phyloP scores from a whole-genome alignment of 805 yeast genomes.

The Saturnispora dispora region DNA sequence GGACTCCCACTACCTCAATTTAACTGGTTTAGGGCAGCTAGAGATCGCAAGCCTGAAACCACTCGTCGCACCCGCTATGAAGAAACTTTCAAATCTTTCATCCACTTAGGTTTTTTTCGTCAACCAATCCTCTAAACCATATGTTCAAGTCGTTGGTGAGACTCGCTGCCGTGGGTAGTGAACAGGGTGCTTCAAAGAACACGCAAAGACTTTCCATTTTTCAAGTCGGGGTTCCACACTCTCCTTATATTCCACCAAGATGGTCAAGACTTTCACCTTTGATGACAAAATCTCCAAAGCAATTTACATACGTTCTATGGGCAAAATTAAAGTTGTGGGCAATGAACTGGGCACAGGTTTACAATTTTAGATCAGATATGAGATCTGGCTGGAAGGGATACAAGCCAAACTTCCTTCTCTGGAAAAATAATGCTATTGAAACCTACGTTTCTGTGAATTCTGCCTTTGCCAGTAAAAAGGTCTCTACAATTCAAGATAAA shows the following conservation, averaged over 20 bases:
- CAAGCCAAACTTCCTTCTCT: conserved; percentile 59
- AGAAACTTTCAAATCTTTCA: conserved; percentile 36
- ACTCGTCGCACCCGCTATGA: conserved; percentile 73
- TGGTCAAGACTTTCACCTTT: conserved; percentile 35
- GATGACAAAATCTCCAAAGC: background rate
- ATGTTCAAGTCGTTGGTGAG: conserved; percentile 7
- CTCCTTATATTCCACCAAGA: conserved; percentile 43
- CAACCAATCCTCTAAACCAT: background rate
- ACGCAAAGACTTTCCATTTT: conserved; percentile 25
- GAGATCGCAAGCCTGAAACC: conserved; percentile 89
- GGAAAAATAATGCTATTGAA: conserved; percentile 84
- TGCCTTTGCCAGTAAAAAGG: conserved; percentile 58
- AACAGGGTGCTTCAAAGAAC: conserved; percentile 9
- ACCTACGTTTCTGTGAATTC: conserved; percentile 69
- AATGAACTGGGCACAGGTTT: conserved; percentile 49
- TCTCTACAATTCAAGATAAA: conserved; percentile 36
- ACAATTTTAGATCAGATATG: conserved; percentile 31
- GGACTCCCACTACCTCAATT: conserved; percentile 73
- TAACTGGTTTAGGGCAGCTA: conserved; percentile 72
- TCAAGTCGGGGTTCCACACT: conserved; percentile 29
- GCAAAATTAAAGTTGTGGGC: conserved; percentile 62
- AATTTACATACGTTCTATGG: conserved; percentile 31
- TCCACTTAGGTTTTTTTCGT: conserved; percentile 2
- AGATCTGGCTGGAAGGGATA: conserved; percentile 26
- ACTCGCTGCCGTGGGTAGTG: conserved; percentile 6